These are phyloP conservation scores for Pneumocystis canis DNA, from an alignment of 1,139 yeast genomes.

Conservation along the genomic window DNA sequence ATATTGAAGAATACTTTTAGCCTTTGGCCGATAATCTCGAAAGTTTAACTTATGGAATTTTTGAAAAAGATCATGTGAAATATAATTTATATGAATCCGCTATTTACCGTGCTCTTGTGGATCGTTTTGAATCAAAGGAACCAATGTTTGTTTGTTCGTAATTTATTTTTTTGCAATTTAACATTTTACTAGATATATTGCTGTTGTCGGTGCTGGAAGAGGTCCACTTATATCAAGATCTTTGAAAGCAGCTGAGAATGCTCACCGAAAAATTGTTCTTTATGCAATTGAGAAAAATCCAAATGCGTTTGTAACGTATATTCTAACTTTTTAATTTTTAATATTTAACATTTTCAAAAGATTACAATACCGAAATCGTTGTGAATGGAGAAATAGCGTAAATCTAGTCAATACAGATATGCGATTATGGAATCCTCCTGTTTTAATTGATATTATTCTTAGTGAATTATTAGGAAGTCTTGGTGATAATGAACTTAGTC, in stretches of 20 bases:
- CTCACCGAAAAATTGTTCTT: conserved; percentile 26
- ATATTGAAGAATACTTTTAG: conserved; percentile 19
- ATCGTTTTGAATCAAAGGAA: conserved; percentile 16
- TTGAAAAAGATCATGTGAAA: conserved; percentile 55
- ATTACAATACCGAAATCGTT: conserved; percentile 31
- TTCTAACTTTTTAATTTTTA: neutral
- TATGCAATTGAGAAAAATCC: conserved; percentile 61
- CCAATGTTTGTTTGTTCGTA: neutral
- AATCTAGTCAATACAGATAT: conserved; percentile 43
- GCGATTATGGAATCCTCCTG: conserved; percentile 32
- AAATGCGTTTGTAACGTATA: conserved; percentile 36
- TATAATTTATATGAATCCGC: conserved; percentile 58
- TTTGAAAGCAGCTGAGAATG: conserved; percentile 30
- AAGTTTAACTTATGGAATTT: conserved; percentile 45
- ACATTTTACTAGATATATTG: conserved; percentile 22
- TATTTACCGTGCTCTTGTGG: conserved; percentile 42
- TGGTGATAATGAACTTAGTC: conserved; percentile 81
- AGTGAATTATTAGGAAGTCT: conserved; percentile 80
- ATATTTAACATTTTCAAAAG: conserved; percentile 4
- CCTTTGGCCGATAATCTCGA: conserved; percentile 49
- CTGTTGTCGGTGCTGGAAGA: conserved; percentile 75
- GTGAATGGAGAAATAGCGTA: conserved; percentile 35
- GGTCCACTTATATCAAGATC: conserved; percentile 59
- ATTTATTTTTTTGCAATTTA: neutral
- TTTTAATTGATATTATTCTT: conserved; percentile 42